Evolutionary conservation across 1,284 basidiomycete genomes (phyloP), one percentile per base, ranked within the genome.

Genomic region (Heterobasidion parviporum): DNA sequence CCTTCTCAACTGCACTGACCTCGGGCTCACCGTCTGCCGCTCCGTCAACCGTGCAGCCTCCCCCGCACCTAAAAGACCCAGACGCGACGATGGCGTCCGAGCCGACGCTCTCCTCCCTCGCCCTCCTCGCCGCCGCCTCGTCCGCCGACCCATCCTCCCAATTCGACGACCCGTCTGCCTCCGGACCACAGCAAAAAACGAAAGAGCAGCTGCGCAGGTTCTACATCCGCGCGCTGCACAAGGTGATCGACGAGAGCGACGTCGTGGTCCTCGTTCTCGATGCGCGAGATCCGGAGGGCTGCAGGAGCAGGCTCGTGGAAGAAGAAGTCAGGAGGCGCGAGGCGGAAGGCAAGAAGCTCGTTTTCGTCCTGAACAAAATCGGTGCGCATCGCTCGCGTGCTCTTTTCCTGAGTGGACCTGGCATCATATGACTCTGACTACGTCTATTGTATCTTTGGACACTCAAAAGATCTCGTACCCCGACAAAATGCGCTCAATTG

Each of bases 201-300:
- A 82, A 83, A 69, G 83, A 86, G 68, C 79, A 89, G 65, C 64
- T 83, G 60, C 82, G 77, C 58, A 81, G 76, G 65, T 84, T 86
- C 70, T 90, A 82, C 71, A 77, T 89, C 59, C 86, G 83, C 56
- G 80, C 80, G 14, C 74, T 99, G 38, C 85, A 94, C 70, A 95
- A 93, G 73, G 95, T 99, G 50, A 87, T 99, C 57, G 93, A 97
- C 62, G 81, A 94, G 63, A 87, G 89, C 57, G 96, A 99, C 68
- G 92, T 99, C 34, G 74, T 99, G 54, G 81, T 98, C 34, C 77
- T 89, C 43, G 89, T 94, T 0, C 75, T 97, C 7, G 94, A 98
- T 70, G 94, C 94, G 1, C 76, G 94, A 50, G 94, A 97, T 73
- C 94, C 93, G 1, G 87, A 95, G 60, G 94, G 94, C 0, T 94